Evolutionary conservation across 768 basidiomycete species (phyloP).

Genomic region (Boletus rufocinnamomeus): DNA sequence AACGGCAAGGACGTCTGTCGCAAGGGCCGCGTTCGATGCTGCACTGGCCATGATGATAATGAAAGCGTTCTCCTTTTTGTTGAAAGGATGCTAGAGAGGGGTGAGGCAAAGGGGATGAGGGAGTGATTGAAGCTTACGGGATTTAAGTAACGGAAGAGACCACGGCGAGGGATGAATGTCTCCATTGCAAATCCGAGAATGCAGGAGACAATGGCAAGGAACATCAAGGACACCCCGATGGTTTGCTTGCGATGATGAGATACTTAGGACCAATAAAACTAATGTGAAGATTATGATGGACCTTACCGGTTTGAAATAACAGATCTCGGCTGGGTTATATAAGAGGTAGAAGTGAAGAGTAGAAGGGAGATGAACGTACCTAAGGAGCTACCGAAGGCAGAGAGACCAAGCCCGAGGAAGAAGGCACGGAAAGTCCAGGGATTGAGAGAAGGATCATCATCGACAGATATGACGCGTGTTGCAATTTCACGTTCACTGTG

Average conservation of each 20-base stretch:
- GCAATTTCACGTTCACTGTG: constrained; percentile 48
- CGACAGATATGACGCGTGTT: constrained; percentile 47
- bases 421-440: constrained; percentile 46
- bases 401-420: constrained; percentile 55
- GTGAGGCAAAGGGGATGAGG: neutral
- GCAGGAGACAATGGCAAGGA: constrained; percentile 52
- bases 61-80: constrained; percentile 61
- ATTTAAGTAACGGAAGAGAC: constrained; percentile 52
- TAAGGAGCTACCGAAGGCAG: constrained; percentile 52
- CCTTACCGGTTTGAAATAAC: constrained; percentile 59
- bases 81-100: constrained; percentile 51
- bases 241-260: constrained; percentile 44
- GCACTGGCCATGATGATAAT: constrained; percentile 60
- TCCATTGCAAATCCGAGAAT: constrained; percentile 50
- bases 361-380: constrained; percentile 31
- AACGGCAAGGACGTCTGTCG: constrained; percentile 54
- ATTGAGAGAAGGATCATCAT: constrained; percentile 32
- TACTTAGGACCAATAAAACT: constrained; percentile 4
- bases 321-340: constrained; percentile 48
- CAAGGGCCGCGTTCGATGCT: constrained; percentile 54
- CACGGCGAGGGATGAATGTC: constrained; percentile 45
- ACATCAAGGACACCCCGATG: constrained; percentile 52
- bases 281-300: neutral
- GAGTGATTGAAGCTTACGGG: constrained; percentile 33
- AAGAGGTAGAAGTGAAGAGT: neutral